phyloP scores from a whole-genome alignment of 148 eudicot genomes.

The Euryodendron excelsum region DNA sequence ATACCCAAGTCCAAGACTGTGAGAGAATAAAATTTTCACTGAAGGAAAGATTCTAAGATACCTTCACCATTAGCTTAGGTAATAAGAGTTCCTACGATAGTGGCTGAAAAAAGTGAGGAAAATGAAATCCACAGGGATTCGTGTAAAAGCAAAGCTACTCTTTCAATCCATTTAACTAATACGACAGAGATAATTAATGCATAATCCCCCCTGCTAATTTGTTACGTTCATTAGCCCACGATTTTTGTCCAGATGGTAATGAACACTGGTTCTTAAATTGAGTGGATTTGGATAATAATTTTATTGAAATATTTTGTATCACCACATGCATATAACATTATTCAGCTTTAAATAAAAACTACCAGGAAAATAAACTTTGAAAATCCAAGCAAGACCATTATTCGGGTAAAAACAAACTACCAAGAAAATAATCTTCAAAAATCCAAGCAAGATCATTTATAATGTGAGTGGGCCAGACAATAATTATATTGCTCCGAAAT shows the following conservation, averaged over 20 bases:
- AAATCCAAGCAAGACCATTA: no score
- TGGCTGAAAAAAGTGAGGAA: not conserved
- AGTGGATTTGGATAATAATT: not conserved
- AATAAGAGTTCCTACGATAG: not conserved
- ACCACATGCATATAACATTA: not conserved
- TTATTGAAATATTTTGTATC: not conserved
- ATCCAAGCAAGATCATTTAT: no score
- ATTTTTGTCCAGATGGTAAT: not conserved
- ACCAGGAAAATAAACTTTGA: not conserved
- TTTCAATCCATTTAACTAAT: not conserved
- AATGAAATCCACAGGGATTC: not conserved
- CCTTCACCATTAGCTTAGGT: no score
- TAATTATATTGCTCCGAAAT: not conserved
- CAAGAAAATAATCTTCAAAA: not conserved
- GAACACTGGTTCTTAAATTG: not conserved
- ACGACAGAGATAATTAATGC: not conserved
- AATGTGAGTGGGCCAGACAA: not conserved
- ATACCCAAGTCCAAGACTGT: no score
- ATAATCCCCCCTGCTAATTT: not conserved
- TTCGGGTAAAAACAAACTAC: no score
- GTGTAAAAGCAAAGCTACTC: no score
- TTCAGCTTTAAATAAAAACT: not conserved
- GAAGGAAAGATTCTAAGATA: no score
- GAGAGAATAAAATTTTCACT: no score
- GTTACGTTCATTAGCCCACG: not conserved